A percentile compares a stretch with the other conserved stretches of the same genome.
phyloP scores from a whole-genome alignment of 306 rosid species.

The Quercus dentata region DNA sequence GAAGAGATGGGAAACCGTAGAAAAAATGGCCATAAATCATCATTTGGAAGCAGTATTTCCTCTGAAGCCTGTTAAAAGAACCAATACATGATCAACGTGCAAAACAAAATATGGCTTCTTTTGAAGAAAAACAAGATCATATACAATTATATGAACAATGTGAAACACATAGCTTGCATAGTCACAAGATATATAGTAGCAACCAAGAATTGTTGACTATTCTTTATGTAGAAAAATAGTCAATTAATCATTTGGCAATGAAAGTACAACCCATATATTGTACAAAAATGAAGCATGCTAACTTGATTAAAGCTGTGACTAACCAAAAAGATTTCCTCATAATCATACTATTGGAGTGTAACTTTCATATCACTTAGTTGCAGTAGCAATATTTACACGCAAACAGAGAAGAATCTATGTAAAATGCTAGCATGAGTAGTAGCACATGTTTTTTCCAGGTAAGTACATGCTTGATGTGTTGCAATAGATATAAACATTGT shows the following conservation, averaged over 20 bases:
- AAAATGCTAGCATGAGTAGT: background rate
- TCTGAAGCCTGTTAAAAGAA: constrained; percentile 65
- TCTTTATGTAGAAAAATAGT: background rate
- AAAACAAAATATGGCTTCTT: background rate
- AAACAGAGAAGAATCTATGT: background rate
- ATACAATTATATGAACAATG: background rate
- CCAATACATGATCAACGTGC: background rate
- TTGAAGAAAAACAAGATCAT: background rate
- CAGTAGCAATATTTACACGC: background rate
- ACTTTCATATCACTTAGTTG: background rate
- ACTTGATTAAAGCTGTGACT: background rate
- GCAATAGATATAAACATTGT: background rate
- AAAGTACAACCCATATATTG: background rate
- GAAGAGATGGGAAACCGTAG: constrained; percentile 72
- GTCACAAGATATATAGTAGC: background rate
- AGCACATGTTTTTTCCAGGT: background rate
- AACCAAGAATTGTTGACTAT: background rate
- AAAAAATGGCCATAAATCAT: constrained; percentile 78
- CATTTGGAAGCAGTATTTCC: constrained; percentile 75
- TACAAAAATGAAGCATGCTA: background rate
- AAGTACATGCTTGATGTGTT: background rate
- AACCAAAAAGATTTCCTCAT: background rate
- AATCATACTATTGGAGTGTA: background rate
- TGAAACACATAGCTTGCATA: background rate
- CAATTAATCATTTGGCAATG: background rate